Evolutionary conservation across 2,329 filamentous ascomycete species (phyloP).

Genomic region (Orbilia brochopaga): DNA sequence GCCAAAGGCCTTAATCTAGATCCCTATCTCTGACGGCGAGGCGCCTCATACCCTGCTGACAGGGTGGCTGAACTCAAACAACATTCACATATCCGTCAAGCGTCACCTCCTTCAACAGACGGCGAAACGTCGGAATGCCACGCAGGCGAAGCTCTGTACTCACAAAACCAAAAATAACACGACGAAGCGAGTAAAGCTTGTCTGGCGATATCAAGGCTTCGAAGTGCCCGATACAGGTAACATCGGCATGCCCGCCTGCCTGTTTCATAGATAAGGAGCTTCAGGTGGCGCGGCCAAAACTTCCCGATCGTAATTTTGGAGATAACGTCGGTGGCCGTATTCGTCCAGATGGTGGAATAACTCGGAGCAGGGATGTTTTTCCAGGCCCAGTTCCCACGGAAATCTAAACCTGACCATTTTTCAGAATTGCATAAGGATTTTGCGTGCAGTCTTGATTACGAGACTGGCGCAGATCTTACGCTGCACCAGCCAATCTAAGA

Average conservation of each 20-base stretch:
- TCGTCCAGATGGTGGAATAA: too few relatives aligned
- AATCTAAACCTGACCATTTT: too few relatives aligned
- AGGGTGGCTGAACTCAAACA: constrained; percentile 4
- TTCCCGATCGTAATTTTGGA: too few relatives aligned
- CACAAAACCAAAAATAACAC: constrained; percentile 39
- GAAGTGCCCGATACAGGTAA: constrained; percentile 23
- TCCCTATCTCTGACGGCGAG: too few relatives aligned
- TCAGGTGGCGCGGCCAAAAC: not conserved
- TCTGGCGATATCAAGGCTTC: not conserved
- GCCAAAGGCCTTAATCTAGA: too few relatives aligned
- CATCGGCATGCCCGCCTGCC: constrained; percentile 17
- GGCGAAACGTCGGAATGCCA: constrained; percentile 5
- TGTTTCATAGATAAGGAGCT: constrained; percentile 36
- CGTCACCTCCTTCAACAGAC: not conserved
- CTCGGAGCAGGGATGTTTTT: too few relatives aligned
- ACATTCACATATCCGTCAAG: not conserved
- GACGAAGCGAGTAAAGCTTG: constrained; percentile 5
- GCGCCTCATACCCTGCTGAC: not conserved
- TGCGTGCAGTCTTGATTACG: too few relatives aligned
- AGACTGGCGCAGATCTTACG: too few relatives aligned
- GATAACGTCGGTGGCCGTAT: too few relatives aligned
- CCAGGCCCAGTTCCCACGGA: too few relatives aligned
- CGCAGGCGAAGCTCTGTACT: constrained; percentile 19
- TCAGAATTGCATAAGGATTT: too few relatives aligned
- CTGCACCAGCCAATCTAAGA: too few relatives aligned